A percentile compares a stretch with the other conserved stretches of the same genome.
Conservation (phyloP, 192 early-diverging fungal species). For the Backusella circina region DNA sequence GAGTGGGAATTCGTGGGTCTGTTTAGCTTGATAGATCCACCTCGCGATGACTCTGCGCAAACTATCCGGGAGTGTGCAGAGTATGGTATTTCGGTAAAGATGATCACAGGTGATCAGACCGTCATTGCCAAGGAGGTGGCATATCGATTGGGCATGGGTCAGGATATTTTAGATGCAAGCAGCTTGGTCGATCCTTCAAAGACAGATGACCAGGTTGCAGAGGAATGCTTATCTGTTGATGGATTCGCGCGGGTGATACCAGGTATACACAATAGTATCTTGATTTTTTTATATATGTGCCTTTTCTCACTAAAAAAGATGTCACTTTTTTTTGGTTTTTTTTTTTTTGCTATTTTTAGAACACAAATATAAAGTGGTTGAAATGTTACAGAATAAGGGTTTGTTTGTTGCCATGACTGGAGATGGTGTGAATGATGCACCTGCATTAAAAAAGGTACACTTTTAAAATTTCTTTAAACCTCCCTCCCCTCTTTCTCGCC, state of each 20-base stretch:
- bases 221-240: constrained; percentile 58
- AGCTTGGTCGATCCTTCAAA: constrained; percentile 43
- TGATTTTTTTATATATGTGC: not conserved
- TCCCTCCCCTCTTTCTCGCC: too few relatives aligned
- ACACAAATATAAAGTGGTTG: constrained; percentile 76
- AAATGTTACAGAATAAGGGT: constrained; percentile 60
- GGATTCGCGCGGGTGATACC: constrained; percentile 80
- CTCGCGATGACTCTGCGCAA: constrained; percentile 60
- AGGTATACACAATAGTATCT: constrained; percentile 29
- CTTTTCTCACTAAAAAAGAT: not conserved
- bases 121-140: constrained; percentile 74
- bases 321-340: not conserved
- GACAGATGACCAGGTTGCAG: constrained; percentile 50
- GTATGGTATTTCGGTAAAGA: constrained; percentile 70
- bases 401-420: constrained; percentile 69
- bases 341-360: constrained; percentile 45
- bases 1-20: constrained; percentile 64
- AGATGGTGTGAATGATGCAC: constrained; percentile 83
- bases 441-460: constrained; percentile 74
- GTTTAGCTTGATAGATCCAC: constrained; percentile 67
- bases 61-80: constrained; percentile 62
- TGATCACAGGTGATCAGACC: constrained; percentile 80
- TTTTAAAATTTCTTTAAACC: too few relatives aligned
- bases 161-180: constrained; percentile 62
- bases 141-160: constrained; percentile 60